phyloP scores from a whole-genome alignment of 2,329 filamentous ascomycete genomes.

The Colletotrichum sublineola region DNA sequence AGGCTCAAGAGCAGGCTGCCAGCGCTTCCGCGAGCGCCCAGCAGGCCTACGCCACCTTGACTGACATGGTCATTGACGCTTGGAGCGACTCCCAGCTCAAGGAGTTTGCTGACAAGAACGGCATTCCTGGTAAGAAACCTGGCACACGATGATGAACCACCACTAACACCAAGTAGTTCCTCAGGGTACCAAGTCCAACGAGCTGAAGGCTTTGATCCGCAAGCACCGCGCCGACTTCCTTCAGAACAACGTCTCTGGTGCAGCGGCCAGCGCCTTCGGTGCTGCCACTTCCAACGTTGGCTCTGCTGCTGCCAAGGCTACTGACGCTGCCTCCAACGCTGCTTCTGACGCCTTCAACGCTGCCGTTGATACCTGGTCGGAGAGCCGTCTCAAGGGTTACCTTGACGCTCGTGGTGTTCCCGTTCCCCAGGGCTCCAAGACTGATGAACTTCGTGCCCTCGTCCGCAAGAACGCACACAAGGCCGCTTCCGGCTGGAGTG shows the following conservation, averaged over 20 bases:
- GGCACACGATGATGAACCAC: accelerated
- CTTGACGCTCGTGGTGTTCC: slow-evolving; percentile 83
- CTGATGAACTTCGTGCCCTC: slow-evolving; percentile 79
- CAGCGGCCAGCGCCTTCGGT: slow-evolving; percentile 72
- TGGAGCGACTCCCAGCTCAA: slow-evolving; percentile 94
- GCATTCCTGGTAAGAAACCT: slow-evolving; percentile 66
- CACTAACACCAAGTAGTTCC: slow-evolving; percentile 70
- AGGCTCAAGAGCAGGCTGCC: slow-evolving; percentile 71
- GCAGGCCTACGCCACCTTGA: slow-evolving; percentile 79
- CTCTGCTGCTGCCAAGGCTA: slow-evolving; percentile 83
- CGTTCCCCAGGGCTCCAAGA: slow-evolving; percentile 78
- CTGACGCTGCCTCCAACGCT: slow-evolving; percentile 74
- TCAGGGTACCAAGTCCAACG: slow-evolving; percentile 90
- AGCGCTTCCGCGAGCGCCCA: slow-evolving; percentile 75
- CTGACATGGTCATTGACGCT: slow-evolving; percentile 86
- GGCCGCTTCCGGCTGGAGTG: slow-evolving; percentile 74
- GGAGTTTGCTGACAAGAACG: slow-evolving; percentile 92
- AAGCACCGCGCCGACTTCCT: slow-evolving; percentile 83
- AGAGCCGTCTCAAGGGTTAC: slow-evolving; percentile 82
- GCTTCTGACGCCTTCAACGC: slow-evolving; percentile 76
- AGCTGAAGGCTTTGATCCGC: slow-evolving; percentile 89
- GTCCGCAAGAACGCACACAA: slow-evolving; percentile 82
- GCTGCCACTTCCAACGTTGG: slow-evolving; percentile 81
- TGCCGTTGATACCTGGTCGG: slow-evolving; percentile 75
- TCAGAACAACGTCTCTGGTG: slow-evolving; percentile 72